Base-by-base conservation (phyloP, 345 rosid genomes). In the Eucalyptus curtisii region DNA sequence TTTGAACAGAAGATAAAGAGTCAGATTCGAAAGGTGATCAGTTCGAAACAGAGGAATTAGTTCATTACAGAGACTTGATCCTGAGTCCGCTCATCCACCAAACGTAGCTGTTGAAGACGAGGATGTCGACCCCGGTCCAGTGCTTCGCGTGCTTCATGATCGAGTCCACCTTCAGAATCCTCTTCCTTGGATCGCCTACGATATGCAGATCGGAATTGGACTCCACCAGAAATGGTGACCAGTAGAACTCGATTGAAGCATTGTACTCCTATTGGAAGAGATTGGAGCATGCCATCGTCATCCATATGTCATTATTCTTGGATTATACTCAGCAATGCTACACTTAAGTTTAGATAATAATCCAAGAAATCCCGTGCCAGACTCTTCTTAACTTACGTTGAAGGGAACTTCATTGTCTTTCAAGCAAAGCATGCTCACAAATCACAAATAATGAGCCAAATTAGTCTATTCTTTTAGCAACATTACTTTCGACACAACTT, bases 81-180 rank as follows among this genome's bases (percentile, higher is more conserved):
- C 87, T 88, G 53, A 91, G 88, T 33, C 97, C 97, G 90, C 92
- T 96, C 98, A 96, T 98, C 99, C 99, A 98, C 99, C 99, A 98
- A 49, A 98, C 96, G 50, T 98, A 98, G 27, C 96, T 95, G 93
- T 98, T 98, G 90, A 98, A 98, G 14, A 95, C 95, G 13, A 98
- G 90, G 86, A 96, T 93, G 91, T 98, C 99, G 1, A 94, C 98
- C 85, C 96, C 95, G 50, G 91, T 93, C 99, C 99, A 98, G 89
- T 90, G 86, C 84, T 91, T 92, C 25, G 96, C 94, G 81, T 96
- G 94, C 89, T 92, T 96, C 49, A 91, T 90, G 86, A 98, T 93
- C 5, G 99, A 96, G 92, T 98, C 99, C 37, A 97, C 97, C 92
- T 92, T 98, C 84, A 97, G 89, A 88, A 97, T 94, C 87, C 99